phyloP scores from a whole-genome alignment of 202 grass and related monocot genomes.

The Brachypodium distachyon region DNA sequence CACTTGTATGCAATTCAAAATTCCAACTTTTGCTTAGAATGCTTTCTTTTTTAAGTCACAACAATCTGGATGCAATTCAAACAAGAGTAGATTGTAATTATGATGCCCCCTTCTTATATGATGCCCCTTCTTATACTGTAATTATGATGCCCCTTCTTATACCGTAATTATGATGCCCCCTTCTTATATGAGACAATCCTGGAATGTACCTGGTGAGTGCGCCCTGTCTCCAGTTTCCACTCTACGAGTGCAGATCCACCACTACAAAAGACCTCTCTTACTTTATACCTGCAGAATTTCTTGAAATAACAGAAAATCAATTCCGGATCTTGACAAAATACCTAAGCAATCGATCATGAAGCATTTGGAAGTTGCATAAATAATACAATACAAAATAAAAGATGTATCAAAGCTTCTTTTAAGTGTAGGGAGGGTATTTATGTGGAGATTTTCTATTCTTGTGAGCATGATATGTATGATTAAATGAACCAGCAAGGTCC shows the following conservation, averaged over 20 bases:
- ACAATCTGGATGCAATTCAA: not conserved
- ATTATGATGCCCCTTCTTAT: not conserved
- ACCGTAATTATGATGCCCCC: not conserved
- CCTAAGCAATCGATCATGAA: not conserved
- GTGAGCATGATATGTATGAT: not conserved
- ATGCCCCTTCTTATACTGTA: too few species aligned
- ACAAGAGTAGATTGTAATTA: not conserved
- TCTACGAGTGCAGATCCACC: slow-evolving; percentile 74
- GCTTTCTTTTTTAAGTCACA: not conserved
- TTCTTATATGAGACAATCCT: not conserved
- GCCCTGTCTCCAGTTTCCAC: slow-evolving; percentile 93
- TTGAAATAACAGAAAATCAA: slow-evolving; percentile 13
- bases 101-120: not conserved
- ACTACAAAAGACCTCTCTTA: slow-evolving; percentile 55
- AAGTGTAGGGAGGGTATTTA: not conserved
- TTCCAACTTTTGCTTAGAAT: not conserved
- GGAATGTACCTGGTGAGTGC: slow-evolving; percentile 70
- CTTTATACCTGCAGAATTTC: slow-evolving; percentile 65
- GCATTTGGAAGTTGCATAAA: not conserved
- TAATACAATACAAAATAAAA: not conserved
- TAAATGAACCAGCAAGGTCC: not conserved
- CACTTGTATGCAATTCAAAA: not conserved
- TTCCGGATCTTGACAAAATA: not conserved
- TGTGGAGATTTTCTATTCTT: not conserved
- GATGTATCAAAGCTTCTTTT: not conserved